A percentile compares a stretch with the other conserved stretches of the same genome.
These are phyloP conservation scores for Colletotrichum caudatum DNA, from an alignment of 2,329 filamentous ascomycete species.

Conservation along the genomic window DNA sequence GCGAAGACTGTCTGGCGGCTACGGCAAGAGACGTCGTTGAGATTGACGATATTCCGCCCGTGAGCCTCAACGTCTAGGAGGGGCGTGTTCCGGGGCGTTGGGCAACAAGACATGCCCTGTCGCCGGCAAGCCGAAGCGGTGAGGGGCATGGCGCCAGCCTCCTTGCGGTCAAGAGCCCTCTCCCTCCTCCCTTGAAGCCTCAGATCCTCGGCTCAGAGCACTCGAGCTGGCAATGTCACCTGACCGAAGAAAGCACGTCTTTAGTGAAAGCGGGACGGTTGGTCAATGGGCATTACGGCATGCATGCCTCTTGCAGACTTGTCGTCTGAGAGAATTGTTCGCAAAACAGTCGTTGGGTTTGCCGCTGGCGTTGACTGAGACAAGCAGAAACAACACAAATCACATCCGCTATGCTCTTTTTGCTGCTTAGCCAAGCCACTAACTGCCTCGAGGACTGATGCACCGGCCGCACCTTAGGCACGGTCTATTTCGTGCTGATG, in stretches of 20 bases:
- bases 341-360: neutral
- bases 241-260: neutral
- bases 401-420: neutral
- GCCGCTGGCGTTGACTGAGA: neutral
- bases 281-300: conserved; percentile 17
- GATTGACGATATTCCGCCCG: conserved; percentile 27
- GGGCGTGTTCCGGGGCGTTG: conserved; percentile 28
- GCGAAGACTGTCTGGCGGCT: neutral
- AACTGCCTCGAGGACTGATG: neutral
- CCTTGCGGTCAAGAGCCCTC: neutral
- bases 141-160: conserved; percentile 23
- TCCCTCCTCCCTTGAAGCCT: neutral
- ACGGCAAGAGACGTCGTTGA: conserved; percentile 30
- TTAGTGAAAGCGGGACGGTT: neutral
- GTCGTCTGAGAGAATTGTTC: neutral
- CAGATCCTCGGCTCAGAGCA: conserved; percentile 24
- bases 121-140: conserved; percentile 8
- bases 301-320: neutral
- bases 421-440: neutral
- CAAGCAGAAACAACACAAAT: neutral
- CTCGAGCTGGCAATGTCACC: conserved; percentile 19
- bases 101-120: conserved; percentile 1
- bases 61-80: conserved; percentile 34
- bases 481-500: neutral
- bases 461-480: neutral